Percentiles rank a stretch among this genome's conserved stretches.
Conservation (phyloP, 2,329 filamentous ascomycete species). For the Ophiognomonia clavigignenti-juglandacearum region DNA sequence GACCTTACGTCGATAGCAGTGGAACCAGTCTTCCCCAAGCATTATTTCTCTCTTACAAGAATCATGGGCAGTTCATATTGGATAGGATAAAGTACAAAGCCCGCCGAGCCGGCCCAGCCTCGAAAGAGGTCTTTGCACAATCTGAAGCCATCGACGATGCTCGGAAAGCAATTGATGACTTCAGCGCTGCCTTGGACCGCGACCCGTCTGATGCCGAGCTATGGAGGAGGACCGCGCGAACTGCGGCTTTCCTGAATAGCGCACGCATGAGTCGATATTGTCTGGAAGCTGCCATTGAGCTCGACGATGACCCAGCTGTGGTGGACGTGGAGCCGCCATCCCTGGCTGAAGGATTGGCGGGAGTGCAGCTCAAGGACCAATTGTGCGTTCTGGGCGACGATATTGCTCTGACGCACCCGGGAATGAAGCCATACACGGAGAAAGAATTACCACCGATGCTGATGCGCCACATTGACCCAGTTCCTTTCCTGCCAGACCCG, state of each 20-base stretch:
- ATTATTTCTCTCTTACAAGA: constrained; percentile 91
- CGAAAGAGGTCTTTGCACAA: constrained; percentile 30
- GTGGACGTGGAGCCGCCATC: constrained; percentile 59
- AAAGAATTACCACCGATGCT: constrained; percentile 46
- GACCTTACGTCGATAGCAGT: constrained; percentile 64
- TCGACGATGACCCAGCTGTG: constrained; percentile 61
- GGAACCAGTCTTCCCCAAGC: constrained; percentile 83
- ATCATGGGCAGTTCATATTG: constrained; percentile 87
- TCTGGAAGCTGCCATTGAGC: constrained; percentile 60
- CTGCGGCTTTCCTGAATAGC: constrained; percentile 55
- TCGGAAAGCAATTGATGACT: constrained; percentile 48
- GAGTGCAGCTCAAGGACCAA: constrained; percentile 55
- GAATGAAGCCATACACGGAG: constrained; percentile 52
- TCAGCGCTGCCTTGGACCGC: constrained; percentile 54
- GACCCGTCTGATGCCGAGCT: constrained; percentile 64
- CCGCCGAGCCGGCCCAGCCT: constrained; percentile 24
- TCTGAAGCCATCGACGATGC: constrained; percentile 32
- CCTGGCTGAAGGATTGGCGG: constrained; percentile 58
- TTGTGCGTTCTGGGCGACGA: constrained; percentile 50
- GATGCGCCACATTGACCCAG: constrained; percentile 52
- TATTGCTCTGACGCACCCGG: constrained; percentile 54
- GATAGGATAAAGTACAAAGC: constrained; percentile 60
- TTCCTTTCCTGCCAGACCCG: constrained; percentile 56
- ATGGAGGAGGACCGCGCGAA: constrained; percentile 56
- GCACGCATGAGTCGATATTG: constrained; percentile 55